Conservation (phyloP, 2,329 filamentous ascomycete genomes). For the Aspergillus calidoustus region DNA sequence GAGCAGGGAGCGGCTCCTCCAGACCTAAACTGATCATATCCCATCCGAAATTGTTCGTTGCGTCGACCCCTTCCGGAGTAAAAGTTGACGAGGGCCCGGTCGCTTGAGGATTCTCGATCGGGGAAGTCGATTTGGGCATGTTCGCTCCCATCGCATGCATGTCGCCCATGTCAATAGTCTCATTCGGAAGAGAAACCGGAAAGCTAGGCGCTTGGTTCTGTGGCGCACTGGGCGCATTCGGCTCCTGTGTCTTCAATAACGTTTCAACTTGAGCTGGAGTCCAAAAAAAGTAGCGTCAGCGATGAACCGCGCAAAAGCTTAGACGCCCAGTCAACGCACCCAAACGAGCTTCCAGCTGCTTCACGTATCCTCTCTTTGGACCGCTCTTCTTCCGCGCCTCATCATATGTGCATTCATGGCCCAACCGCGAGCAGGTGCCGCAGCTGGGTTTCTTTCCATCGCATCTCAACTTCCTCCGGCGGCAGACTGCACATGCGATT, state of each 20-base stretch:
- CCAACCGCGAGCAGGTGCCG: conserved; percentile 83
- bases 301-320: not conserved
- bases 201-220: conserved; percentile 34
- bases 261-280: conserved; percentile 86
- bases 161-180: conserved; percentile 29
- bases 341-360: conserved; percentile 87
- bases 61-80: conserved; percentile 28
- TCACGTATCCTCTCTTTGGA: conserved; percentile 92
- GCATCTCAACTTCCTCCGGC: conserved; percentile 89
- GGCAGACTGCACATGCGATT: conserved; percentile 91
- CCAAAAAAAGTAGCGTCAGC: conserved; percentile 19
- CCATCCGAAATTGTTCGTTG: conserved; percentile 67
- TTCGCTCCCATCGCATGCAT: conserved; percentile 28
- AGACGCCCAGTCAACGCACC: conserved; percentile 62
- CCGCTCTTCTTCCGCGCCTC: conserved; percentile 93
- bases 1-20: conserved; percentile 78
- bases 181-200: conserved; percentile 34
- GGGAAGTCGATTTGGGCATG: conserved; percentile 27
- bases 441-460: conserved; percentile 84
- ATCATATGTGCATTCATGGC: conserved; percentile 87
- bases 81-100: conserved; percentile 27
- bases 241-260: conserved; percentile 78
- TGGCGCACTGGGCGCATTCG: conserved; percentile 30
- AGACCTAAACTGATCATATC: conserved; percentile 82
- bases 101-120: conserved; percentile 29